A percentile compares a stretch with the other conserved stretches of the same genome.
phyloP scores from a whole-genome alignment of 306 rosid genomes.

The Phaseolus lunatus region DNA sequence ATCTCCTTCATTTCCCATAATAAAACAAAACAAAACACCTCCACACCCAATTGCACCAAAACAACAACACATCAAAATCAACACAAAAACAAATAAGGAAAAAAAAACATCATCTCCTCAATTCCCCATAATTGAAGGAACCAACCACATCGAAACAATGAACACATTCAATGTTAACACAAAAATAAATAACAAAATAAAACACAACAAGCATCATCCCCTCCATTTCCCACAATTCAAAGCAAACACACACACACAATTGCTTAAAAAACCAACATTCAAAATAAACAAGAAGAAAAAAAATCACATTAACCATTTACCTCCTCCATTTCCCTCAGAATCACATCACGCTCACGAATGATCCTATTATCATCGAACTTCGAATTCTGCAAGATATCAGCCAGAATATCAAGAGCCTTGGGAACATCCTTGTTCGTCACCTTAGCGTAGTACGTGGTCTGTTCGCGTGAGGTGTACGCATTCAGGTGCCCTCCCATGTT shows the following conservation, averaged over 20 bases:
- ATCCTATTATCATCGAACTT: conserved; percentile 75
- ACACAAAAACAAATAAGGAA: too few relatives aligned
- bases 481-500: conserved; percentile 91
- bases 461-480: conserved; percentile 93
- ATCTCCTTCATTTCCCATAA: too few relatives aligned
- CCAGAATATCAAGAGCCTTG: conserved; percentile 71
- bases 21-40: too few relatives aligned
- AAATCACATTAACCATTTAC: conserved; percentile 33
- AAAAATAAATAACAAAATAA: background rate
- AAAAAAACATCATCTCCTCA: too few relatives aligned
- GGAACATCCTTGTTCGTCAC: conserved; percentile 72
- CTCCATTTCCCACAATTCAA: too few relatives aligned
- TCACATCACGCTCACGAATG: conserved; percentile 81
- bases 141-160: background rate
- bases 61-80: too few relatives aligned
- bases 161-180: background rate
- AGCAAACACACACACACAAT: background rate
- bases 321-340: conserved; percentile 97
- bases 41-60: too few relatives aligned
- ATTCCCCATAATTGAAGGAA: too few relatives aligned
- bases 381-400: conserved; percentile 92
- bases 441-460: conserved; percentile 88
- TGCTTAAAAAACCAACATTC: background rate
- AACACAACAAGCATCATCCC: background rate
- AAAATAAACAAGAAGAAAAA: background rate